These are phyloP conservation scores for Talaromyces pinophilus DNA, from an alignment of 2,329 filamentous ascomycete species.

Conservation along the genomic window DNA sequence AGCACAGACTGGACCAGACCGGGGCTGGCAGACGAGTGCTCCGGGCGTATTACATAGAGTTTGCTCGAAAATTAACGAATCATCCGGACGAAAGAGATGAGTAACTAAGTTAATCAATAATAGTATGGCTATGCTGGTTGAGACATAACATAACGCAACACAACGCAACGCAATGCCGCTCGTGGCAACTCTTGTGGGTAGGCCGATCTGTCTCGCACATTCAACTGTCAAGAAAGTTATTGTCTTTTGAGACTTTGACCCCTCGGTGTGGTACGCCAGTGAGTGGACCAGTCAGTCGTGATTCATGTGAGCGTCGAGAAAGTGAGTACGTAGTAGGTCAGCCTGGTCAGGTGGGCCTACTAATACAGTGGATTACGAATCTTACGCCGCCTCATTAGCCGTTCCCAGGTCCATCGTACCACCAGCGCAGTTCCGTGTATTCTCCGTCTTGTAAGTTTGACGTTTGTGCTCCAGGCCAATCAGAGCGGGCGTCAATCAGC, in stretches of 20 bases:
- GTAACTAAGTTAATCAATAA: too few relatives aligned
- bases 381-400: neutral
- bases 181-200: neutral
- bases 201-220: neutral
- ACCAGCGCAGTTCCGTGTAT: conserved; percentile 2
- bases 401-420: neutral
- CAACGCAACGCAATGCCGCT: conserved; percentile 7
- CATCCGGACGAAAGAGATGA: neutral
- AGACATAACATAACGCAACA: neutral
- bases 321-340: too few relatives aligned
- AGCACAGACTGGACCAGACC: conserved; percentile 12
- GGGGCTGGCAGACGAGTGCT: neutral
- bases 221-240: neutral
- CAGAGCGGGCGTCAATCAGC: neutral
- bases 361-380: neutral
- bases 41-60: conserved; percentile 9
- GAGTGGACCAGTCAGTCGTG: neutral
- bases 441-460: neutral
- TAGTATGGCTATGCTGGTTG: neutral
- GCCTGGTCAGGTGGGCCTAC: neutral
- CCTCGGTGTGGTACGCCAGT: neutral
- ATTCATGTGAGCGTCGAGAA: neutral
- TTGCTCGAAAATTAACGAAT: neutral
- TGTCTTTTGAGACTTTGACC: neutral
- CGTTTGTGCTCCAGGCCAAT: neutral